phyloP scores from a whole-genome alignment of 371 early-diverging fungal species.

The Apophysomyces trapeziformis region DNA sequence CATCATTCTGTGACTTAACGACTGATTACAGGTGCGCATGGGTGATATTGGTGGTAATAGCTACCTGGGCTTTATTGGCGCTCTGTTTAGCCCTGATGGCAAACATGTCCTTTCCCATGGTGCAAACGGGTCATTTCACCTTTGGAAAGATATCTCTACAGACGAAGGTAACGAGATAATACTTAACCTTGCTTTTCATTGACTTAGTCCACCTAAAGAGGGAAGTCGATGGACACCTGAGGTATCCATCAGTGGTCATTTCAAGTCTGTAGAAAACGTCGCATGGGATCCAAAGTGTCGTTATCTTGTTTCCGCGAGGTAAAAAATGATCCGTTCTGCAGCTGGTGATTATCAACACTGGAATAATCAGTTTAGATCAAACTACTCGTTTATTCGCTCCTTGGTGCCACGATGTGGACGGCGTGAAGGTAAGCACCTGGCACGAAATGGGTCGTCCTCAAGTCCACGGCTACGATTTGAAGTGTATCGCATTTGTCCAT shows the following conservation, averaged over 20 bases:
- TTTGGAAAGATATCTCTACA: slow-evolving; percentile 70
- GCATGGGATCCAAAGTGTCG: slow-evolving; percentile 84
- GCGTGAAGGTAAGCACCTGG: slow-evolving; percentile 63
- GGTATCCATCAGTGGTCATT: slow-evolving; percentile 83
- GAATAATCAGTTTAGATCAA: slow-evolving; percentile 72
- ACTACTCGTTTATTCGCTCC: slow-evolving; percentile 85
- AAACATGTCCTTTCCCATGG: slow-evolving; percentile 75
- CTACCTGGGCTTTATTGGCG: slow-evolving; percentile 83
- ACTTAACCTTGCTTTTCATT: background rate
- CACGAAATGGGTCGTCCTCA: slow-evolving; percentile 96
- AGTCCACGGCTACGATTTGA: slow-evolving; percentile 95
- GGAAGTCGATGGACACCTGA: slow-evolving; percentile 67
- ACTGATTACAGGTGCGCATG: slow-evolving; percentile 60
- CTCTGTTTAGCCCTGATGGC: slow-evolving; percentile 73
- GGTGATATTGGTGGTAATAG: slow-evolving; percentile 91
- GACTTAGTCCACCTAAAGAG: slow-evolving; percentile 21
- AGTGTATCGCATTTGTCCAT: slow-evolving; percentile 81
- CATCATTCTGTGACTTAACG: background rate
- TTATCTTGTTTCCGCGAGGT: slow-evolving; percentile 76
- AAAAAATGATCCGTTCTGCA: background rate
- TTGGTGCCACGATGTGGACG: slow-evolving; percentile 57
- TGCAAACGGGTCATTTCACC: slow-evolving; percentile 88
- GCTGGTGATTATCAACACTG: background rate
- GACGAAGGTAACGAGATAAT: slow-evolving; percentile 36
- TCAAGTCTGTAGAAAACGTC: slow-evolving; percentile 72